These are phyloP conservation scores for Fagus crenata DNA, from an alignment of 306 rosid species.

Conservation along the genomic window DNA sequence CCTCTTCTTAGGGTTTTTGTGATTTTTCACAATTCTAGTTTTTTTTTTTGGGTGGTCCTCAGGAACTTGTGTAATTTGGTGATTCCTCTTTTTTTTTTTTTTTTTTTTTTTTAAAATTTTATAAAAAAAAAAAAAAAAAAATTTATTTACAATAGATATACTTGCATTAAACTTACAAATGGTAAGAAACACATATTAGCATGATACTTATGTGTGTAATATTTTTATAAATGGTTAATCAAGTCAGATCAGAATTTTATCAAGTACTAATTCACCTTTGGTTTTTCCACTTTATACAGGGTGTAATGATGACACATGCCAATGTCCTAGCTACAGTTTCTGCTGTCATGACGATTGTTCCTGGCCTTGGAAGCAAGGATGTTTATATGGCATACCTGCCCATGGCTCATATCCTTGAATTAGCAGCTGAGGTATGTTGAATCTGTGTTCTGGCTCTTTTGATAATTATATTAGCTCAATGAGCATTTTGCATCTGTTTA, in stretches of 20 bases:
- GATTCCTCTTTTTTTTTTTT: not conserved
- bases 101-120: not conserved
- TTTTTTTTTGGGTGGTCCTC: not conserved
- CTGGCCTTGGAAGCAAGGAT: conserved; percentile 71
- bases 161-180: not conserved
- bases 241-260: not conserved
- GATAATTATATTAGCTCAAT: conserved; percentile 25
- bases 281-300: conserved; percentile 49
- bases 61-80: too few relatives aligned
- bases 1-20: not conserved
- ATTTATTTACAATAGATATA: not conserved
- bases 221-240: not conserved
- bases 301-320: conserved; percentile 98
- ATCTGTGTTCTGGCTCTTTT: conserved; percentile 24
- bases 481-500: not conserved
- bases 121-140: not conserved
- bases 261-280: conserved; percentile 9
- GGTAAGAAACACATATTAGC: not conserved
- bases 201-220: not conserved
- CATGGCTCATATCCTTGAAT: conserved; percentile 96
- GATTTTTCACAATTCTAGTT: not conserved
- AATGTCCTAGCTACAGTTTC: conserved; percentile 85
- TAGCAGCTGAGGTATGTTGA: conserved; percentile 84
- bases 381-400: conserved; percentile 87
- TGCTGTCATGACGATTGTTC: conserved; percentile 86